phyloP scores from a whole-genome alignment of 441 rosid species.

The Dalechampia spathulata region DNA sequence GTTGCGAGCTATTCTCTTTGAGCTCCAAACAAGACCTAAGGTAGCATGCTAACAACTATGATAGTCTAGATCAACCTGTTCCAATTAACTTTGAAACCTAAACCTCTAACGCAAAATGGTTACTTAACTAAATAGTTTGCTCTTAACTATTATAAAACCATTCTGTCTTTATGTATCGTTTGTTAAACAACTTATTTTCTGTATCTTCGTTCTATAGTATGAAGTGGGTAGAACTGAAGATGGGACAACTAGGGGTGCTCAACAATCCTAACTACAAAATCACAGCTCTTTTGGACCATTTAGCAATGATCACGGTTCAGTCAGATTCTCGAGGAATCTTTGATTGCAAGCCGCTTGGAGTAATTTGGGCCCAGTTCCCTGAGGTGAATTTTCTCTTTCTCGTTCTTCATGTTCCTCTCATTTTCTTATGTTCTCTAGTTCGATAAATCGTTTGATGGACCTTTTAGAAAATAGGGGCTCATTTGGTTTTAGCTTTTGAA shows the following conservation, averaged over 20 bases:
- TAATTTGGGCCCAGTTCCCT: slow-evolving; percentile 87
- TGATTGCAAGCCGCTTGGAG: slow-evolving; percentile 92
- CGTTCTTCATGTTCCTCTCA: background rate
- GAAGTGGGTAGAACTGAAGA: slow-evolving; percentile 98
- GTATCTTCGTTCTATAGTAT: slow-evolving; percentile 44
- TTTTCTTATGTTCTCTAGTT: background rate
- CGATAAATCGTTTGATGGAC: background rate
- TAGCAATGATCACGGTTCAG: slow-evolving; percentile 93
- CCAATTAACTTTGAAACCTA: too few relatives aligned
- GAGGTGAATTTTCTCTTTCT: slow-evolving; percentile 41
- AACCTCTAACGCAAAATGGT: too few relatives aligned
- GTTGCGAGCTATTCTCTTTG: too few relatives aligned
- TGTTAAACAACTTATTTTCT: background rate
- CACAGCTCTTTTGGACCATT: slow-evolving; percentile 88
- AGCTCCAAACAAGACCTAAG: too few relatives aligned
- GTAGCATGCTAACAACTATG: too few relatives aligned
- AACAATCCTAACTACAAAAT: slow-evolving; percentile 81
- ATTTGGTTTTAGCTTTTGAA: too few relatives aligned
- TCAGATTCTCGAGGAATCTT: slow-evolving; percentile 78
- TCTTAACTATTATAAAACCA: too few relatives aligned
- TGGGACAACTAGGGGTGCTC: slow-evolving; percentile 89
- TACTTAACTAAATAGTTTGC: too few relatives aligned
- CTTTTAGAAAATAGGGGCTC: too few relatives aligned
- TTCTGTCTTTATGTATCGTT: too few relatives aligned
- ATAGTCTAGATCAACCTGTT: too few relatives aligned